Evolutionary conservation across 202 grass and related monocot genomes (phyloP), one percentile per base, ranked within the genome.

Genomic region (Digitaria exilis): DNA sequence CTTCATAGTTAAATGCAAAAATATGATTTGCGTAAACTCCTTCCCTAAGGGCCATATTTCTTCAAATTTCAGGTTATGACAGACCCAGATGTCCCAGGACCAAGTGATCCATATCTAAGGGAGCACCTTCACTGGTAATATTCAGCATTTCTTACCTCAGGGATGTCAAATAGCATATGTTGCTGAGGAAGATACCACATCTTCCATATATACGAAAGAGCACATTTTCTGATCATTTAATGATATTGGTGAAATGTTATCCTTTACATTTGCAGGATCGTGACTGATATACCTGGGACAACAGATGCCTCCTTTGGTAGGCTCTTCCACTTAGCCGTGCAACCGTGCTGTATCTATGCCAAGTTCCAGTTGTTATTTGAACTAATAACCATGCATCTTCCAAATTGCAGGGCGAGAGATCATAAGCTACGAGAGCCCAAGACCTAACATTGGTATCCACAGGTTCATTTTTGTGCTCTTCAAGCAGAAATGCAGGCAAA

Each of bases 391-490:
- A 9, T 75, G 1, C 10, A 65, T 44, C 66, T 51, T 81, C n/a
- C 59, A n/a, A 73, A 85, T 49, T 67, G 49, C 80, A 97, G 94
- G 94, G 17, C 74, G 69, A 70, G 89, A 92, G 39, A 44, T 90
- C 42, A 41, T 94, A 34, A 88, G 48, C 76, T 94, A 97, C 52
- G 94, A 97, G 79, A 94, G 81, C 85, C 91, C 94, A 41, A 92
- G 78, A 30, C 94, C 94, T 19, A 92, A 55, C 80, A 94, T 97
- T 64, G 94, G 94, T 18, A 97, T 97, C 70, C 94, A 97, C 57
- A 91, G 94, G 79, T 94, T 97, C 80, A 71, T 97, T 44, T 94
- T 97, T 88, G 94, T 92, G 80, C 91, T 97, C 14, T 97, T 94
- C 89, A 88, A 89, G 81, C 94, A 97, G 87, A 90, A 92, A 64